These are phyloP conservation scores for Staphylotrichum longicolle DNA, from an alignment of 495 filamentous ascomycete species.

Conservation along the genomic window DNA sequence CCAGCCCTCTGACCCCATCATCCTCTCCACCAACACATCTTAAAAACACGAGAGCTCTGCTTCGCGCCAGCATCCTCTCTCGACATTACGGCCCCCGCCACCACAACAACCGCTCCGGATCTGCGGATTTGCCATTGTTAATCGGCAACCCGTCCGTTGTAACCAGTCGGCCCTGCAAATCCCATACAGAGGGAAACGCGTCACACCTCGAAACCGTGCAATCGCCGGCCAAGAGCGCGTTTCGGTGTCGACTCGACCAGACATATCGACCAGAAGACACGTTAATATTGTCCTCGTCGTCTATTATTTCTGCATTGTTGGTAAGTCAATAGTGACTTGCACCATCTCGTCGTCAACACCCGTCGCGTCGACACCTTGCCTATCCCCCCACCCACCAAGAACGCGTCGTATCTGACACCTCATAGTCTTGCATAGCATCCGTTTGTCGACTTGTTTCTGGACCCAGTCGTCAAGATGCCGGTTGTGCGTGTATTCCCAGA, in stretches of 20 bases:
- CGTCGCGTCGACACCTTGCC: background rate
- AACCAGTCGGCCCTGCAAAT: slow-evolving; percentile 19
- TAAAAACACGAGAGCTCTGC: slow-evolving; percentile 36
- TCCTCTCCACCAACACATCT: slow-evolving; percentile 36
- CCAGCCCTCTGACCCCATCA: slow-evolving; percentile 26
- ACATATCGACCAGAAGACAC: slow-evolving; percentile 19
- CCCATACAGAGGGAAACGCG: slow-evolving; percentile 26
- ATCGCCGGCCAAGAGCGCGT: slow-evolving; percentile 13
- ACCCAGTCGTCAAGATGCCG: slow-evolving; percentile 45
- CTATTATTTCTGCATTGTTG: slow-evolving; percentile 23
- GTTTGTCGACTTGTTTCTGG: slow-evolving; percentile 17
- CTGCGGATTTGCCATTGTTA: slow-evolving; percentile 23
- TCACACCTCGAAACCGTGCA: slow-evolving; percentile 16
- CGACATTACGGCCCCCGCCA: slow-evolving; percentile 24
- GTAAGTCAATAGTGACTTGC: slow-evolving; percentile 10
- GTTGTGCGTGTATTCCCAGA: slow-evolving; percentile 42
- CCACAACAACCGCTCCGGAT: slow-evolving; percentile 19
- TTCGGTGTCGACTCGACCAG: slow-evolving; percentile 14
- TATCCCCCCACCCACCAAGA: background rate
- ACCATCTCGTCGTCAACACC: background rate
- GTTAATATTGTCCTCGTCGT: slow-evolving; percentile 11
- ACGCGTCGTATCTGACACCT: slow-evolving; percentile 18
- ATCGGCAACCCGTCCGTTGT: slow-evolving; percentile 23
- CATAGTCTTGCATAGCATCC: slow-evolving; percentile 20
- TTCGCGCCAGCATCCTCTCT: slow-evolving; percentile 25